Evolutionary conservation across 257 asterid species (phyloP).

Genomic region (Plectranthus barbatus): DNA sequence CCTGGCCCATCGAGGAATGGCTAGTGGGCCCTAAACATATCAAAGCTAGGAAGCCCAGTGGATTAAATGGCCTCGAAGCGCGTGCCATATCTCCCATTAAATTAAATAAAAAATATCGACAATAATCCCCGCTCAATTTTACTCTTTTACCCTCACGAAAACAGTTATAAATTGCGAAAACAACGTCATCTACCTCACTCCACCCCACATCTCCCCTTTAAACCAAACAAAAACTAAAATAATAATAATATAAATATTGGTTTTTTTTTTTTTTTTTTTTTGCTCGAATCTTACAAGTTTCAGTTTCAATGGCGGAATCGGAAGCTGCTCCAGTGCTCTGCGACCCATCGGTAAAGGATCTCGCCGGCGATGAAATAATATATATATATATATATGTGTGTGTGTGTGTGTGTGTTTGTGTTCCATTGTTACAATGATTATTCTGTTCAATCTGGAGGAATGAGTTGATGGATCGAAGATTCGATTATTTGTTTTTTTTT

Average conservation of each 20-base stretch:
- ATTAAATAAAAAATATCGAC: not conserved
- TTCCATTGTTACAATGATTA: not conserved
- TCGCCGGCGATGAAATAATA: too few species aligned
- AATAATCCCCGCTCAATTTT: not conserved
- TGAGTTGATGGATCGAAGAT: not conserved
- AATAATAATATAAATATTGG: too few species aligned
- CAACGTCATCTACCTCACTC: not conserved
- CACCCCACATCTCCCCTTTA: not conserved
- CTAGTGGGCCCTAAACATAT: too few species aligned
- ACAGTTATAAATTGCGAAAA: conserved; percentile 14
- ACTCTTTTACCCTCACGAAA: not conserved
- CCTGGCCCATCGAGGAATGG: too few species aligned
- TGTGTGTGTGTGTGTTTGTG: not conserved
- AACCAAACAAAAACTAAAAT: too few species aligned
- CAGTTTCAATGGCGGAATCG: conserved; percentile 37
- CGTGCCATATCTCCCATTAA: conserved; percentile 20
- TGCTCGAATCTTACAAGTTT: not conserved
- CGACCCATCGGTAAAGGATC: conserved; percentile 8
- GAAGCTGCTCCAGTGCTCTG: conserved; percentile 26
- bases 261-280: too few species aligned
- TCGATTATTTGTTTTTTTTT: not conserved
- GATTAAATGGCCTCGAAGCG: conserved; percentile 15
- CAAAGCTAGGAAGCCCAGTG: conserved; percentile 1
- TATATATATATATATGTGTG: too few species aligned
- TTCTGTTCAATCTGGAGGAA: not conserved